phyloP scores from a whole-genome alignment of 2,329 filamentous ascomycete species.

The Monilinia fructigena region DNA sequence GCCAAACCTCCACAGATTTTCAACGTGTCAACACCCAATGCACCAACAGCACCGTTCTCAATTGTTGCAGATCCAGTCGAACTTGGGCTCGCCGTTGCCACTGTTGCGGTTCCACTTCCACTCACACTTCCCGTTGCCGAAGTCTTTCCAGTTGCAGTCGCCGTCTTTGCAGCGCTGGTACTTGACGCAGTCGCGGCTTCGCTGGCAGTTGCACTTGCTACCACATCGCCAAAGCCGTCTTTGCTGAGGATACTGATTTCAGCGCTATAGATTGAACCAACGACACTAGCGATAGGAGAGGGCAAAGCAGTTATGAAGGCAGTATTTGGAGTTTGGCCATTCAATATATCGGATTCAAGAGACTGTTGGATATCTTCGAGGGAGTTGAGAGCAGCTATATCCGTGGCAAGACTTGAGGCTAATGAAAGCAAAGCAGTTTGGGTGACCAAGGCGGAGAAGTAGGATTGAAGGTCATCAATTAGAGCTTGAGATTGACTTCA shows the following conservation, averaged over 20 bases:
- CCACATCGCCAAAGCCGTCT: conserved; percentile 18
- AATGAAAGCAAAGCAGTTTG: conserved; percentile 22
- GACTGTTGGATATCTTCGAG: conserved; percentile 15
- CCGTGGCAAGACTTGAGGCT: conserved; percentile 21
- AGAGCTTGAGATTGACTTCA: conserved; percentile 21
- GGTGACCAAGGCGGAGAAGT: conserved; percentile 17
- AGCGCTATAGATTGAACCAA: conserved; percentile 21
- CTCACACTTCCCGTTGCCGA: background rate
- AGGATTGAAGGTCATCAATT: conserved; percentile 19
- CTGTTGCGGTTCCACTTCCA: background rate
- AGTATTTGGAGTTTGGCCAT: conserved; percentile 7
- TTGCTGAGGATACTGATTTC: conserved; percentile 22
- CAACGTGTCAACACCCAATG: conserved; percentile 7
- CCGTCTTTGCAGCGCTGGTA: conserved; percentile 4
- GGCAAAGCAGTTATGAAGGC: conserved; percentile 23
- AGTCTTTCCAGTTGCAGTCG: conserved; percentile 4
- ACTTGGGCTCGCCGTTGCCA: background rate
- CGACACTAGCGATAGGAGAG: conserved; percentile 16
- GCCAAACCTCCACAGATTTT: conserved; percentile 7
- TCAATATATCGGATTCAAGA: conserved; percentile 4
- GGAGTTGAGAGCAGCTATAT: conserved; percentile 19
- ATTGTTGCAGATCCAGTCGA: background rate
- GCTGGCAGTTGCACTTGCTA: conserved; percentile 9
- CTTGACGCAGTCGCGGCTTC: conserved; percentile 7
- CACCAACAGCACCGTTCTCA: background rate